These are phyloP conservation scores for Kurtzmaniella quercitrusa DNA, from an alignment of 1,139 yeast species.

Conservation along the genomic window DNA sequence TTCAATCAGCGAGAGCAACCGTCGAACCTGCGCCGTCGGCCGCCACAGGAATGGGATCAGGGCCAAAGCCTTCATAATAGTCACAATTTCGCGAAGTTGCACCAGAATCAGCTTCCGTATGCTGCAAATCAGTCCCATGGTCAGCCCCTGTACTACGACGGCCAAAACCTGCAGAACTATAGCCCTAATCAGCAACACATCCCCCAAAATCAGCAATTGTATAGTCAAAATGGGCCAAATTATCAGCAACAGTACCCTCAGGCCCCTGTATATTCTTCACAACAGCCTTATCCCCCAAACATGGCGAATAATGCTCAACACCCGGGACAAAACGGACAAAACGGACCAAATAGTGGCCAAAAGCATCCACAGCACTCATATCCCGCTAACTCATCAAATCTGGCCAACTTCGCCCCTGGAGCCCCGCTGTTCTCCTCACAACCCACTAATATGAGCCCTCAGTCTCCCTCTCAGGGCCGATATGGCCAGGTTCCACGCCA, in stretches of 20 bases:
- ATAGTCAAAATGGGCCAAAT: no score
- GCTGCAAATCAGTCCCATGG: no score
- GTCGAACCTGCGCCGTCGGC: neutral
- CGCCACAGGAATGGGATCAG: neutral
- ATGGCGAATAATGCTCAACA: neutral
- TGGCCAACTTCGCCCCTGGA: neutral
- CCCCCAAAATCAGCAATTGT: no score
- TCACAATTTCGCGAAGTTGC: neutral
- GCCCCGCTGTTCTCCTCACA: slow-evolving; percentile 3
- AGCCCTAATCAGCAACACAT: no score
- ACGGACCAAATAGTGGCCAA: neutral
- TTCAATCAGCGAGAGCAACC: no score
- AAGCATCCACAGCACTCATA: slow-evolving; percentile 1
- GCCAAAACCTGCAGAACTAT: no score
- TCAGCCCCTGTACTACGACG: no score
- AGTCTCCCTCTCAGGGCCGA: neutral
- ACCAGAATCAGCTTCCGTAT: neutral
- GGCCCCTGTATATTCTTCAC: no score
- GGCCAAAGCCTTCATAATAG: neutral
- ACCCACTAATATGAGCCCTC: slow-evolving; percentile 7
- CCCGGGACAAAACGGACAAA: neutral
- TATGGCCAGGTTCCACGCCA: slow-evolving; percentile 1
- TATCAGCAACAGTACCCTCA: no score
- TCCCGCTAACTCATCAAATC: slow-evolving; percentile 4
- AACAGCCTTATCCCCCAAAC: neutral